Percentiles rank a stretch among this genome's conserved stretches.
Evolutionary conservation across 2,329 filamentous ascomycete species (phyloP).

Genomic region (Clarireedia monteithiana): DNA sequence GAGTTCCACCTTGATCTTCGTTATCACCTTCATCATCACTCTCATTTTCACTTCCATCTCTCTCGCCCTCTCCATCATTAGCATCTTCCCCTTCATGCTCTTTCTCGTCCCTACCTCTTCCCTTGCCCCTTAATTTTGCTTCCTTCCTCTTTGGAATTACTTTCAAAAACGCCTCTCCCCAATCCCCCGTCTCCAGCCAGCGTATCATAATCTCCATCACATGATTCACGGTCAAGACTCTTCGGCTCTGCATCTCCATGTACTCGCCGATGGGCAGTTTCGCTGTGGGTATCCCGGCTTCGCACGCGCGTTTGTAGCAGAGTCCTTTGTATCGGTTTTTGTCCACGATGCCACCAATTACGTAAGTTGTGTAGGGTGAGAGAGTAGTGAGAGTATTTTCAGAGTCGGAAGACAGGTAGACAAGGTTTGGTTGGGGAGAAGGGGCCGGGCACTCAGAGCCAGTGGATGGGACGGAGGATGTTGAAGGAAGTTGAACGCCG

Average conservation of each 20-base stretch:
- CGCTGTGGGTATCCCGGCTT: slow-evolving; percentile 74
- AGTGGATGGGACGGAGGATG: too few relatives aligned
- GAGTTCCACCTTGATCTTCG: slow-evolving; percentile 2
- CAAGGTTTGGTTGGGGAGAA: slow-evolving; percentile 37
- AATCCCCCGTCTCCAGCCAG: slow-evolving; percentile 86
- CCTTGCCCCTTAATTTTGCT: slow-evolving; percentile 49
- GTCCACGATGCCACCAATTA: slow-evolving; percentile 91
- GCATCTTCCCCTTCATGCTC: slow-evolving; percentile 2
- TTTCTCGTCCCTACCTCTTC: slow-evolving; percentile 20
- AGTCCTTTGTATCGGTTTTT: slow-evolving; percentile 94
- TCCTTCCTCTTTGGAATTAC: slow-evolving; percentile 91
- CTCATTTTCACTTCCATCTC: neutral
- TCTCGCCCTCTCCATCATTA: neutral
- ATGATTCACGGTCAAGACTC: slow-evolving; percentile 88
- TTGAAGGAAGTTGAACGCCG: too few relatives aligned
- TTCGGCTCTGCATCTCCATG: slow-evolving; percentile 80
- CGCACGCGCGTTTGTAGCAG: slow-evolving; percentile 74
- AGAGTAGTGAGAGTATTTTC: slow-evolving; percentile 73
- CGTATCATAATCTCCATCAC: slow-evolving; percentile 94
- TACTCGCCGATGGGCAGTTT: slow-evolving; percentile 93
- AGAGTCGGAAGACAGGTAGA: slow-evolving; percentile 93
- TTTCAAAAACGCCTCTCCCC: slow-evolving; percentile 80
- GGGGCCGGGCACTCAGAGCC: too few relatives aligned
- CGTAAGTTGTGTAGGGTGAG: slow-evolving; percentile 82
- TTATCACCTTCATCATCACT: neutral